These are phyloP conservation scores for Dianthus caryophyllus DNA, from an alignment of 148 eudicot species.

Conservation along the genomic window DNA sequence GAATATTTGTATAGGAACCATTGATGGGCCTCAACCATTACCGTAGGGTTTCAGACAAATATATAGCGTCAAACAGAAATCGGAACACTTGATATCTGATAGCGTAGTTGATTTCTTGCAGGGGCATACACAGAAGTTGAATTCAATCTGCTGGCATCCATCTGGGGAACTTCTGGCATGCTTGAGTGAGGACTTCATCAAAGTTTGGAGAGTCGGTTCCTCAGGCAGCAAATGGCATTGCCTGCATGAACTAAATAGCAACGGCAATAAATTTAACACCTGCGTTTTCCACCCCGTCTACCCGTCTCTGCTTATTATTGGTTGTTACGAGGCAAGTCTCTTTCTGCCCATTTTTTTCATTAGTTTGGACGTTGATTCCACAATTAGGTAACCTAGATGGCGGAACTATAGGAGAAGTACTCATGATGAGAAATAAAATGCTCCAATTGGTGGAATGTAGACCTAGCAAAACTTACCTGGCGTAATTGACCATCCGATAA, in stretches of 20 bases:
- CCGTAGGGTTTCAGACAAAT: too few species aligned
- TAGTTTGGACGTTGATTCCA: too few species aligned
- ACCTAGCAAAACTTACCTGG: too few species aligned
- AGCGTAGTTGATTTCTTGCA: slow-evolving; percentile 19
- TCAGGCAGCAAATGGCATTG: slow-evolving; percentile 35
- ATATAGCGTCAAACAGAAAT: neutral
- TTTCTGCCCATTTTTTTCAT: neutral
- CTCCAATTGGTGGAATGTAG: too few species aligned
- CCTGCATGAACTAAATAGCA: slow-evolving; percentile 48
- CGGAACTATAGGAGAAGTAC: too few species aligned
- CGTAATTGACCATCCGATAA: too few species aligned
- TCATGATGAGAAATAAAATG: too few species aligned
- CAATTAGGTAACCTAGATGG: too few species aligned
- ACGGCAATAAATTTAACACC: slow-evolving; percentile 49
- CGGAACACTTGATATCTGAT: slow-evolving; percentile 8
- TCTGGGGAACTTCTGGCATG: slow-evolving; percentile 60
- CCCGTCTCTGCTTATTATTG: slow-evolving; percentile 48
- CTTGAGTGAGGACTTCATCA: slow-evolving; percentile 52
- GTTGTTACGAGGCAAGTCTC: slow-evolving; percentile 57
- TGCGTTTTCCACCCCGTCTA: slow-evolving; percentile 62
- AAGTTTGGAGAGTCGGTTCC: slow-evolving; percentile 50
- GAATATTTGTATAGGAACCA: too few species aligned
- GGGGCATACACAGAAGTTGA: slow-evolving; percentile 47
- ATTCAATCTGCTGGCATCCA: slow-evolving; percentile 54
- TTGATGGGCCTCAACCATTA: too few species aligned